These are phyloP conservation scores for Escovopsis sp. DNA, from an alignment of 2,329 filamentous ascomycete species.

Conservation along the genomic window DNA sequence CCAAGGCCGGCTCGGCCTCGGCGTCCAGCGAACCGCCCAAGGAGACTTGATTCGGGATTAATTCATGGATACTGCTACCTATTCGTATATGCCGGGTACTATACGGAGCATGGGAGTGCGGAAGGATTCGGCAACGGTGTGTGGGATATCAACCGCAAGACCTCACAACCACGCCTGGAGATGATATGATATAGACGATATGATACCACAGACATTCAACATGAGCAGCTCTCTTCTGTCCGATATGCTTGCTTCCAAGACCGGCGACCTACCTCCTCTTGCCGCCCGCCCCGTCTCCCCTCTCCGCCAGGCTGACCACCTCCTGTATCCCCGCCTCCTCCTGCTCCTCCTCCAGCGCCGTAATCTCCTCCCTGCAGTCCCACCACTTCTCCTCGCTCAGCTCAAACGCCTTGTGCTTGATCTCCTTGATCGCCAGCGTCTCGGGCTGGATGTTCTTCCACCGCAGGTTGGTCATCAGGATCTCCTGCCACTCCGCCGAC, in stretches of 20 bases:
- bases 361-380: conserved; percentile 92
- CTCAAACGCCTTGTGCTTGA: conserved; percentile 81
- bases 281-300: conserved; percentile 34
- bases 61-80: too few species aligned
- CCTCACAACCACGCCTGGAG: too few species aligned
- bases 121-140: too few species aligned
- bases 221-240: too few species aligned
- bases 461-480: conserved; percentile 61
- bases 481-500: conserved; percentile 78
- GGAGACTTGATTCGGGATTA: conserved; percentile 20
- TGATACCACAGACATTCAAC: too few species aligned
- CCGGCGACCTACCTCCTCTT: conserved; percentile 15
- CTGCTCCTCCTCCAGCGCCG: conserved; percentile 84
- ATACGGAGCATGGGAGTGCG: too few species aligned
- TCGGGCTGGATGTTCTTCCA: conserved; percentile 53
- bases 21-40: conserved; percentile 7
- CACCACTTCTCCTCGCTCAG: conserved; percentile 96
- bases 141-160: too few species aligned
- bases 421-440: conserved; percentile 68
- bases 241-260: too few species aligned
- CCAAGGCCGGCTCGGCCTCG: conserved; percentile 33
- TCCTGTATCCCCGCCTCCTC: conserved; percentile 91
- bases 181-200: too few species aligned
- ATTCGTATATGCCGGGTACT: too few species aligned
- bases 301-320: conserved; percentile 75